phyloP scores from a whole-genome alignment of 257 asterid species.

The Schizonepeta tenuifolia region DNA sequence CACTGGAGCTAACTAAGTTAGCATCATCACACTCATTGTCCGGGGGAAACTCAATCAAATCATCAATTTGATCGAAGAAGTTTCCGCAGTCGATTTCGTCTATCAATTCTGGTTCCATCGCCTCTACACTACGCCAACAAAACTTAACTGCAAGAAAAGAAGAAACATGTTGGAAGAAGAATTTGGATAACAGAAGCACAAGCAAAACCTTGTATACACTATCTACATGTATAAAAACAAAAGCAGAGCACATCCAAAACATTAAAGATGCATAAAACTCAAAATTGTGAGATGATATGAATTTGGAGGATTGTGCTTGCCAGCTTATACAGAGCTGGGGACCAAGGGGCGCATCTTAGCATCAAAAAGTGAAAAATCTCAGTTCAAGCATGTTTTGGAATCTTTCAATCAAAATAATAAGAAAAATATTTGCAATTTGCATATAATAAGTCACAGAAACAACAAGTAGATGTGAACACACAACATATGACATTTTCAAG shows the following conservation, averaged over 20 bases:
- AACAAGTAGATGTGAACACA: constrained; percentile 15
- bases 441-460: constrained; percentile 1
- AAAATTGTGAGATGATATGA: neutral
- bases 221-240: neutral
- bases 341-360: constrained; percentile 38
- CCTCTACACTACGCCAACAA: constrained; percentile 32
- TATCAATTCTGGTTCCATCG: constrained; percentile 62
- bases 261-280: neutral
- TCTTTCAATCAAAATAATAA: constrained; percentile 32
- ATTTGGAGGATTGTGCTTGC: constrained; percentile 32
- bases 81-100: constrained; percentile 82
- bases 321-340: constrained; percentile 44
- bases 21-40: constrained; percentile 61
- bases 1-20: constrained; percentile 50
- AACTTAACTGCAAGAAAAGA: constrained; percentile 31
- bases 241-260: neutral
- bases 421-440: constrained; percentile 6
- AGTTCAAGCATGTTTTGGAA: constrained; percentile 34
- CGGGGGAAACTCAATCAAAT: constrained; percentile 82
- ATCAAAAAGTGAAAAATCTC: constrained; percentile 29
- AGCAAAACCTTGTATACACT: neutral
- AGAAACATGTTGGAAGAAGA: neutral
- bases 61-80: constrained; percentile 94
- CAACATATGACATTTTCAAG: neutral
- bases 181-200: neutral